Evolutionary conservation across 345 rosid genomes (phyloP), one percentile per base, ranked within the genome.

Genomic region (Arabidopsis thaliana): DNA sequence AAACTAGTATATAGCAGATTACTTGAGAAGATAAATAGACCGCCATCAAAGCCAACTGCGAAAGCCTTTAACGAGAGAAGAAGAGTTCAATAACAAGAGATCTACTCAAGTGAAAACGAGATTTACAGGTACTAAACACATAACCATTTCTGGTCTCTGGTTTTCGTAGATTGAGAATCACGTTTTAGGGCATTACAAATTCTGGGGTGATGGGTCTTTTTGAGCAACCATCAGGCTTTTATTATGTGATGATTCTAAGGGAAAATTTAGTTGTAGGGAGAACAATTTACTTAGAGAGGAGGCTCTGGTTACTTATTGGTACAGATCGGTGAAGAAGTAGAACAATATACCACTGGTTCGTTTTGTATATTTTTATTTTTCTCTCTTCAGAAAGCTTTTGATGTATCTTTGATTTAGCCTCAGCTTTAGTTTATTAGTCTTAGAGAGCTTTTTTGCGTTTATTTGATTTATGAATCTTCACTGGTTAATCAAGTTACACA

Each of bases 21-120:
- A 83, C 97, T 93, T 16, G 99, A 93, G 92, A 96, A 96, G 88
- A 96, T 96, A 78, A 93, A 96, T 71, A 90, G 97, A 80, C 97
- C 94, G 12, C 97, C 96, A 38, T 88, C 92, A 70, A 87, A 83
- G 80, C 85, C 86, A 72, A 80, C 80, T 25, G 59, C 72, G 65
- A 83, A 89, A 83, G 65, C 64, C 80, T 63, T 78, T 56, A 78
- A 81, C 72, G 87, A 77, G 76, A 76, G 82, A 32, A 82, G 80
- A 73, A 69, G 80, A 75, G 79, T 78, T 77, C 62, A 67, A 10
- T 81, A 79, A 36, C 84, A 85, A 83, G 53, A 50, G 56, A 14
- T 67, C 51, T 23, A 69, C 50, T 68, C 46, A 11, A 66, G 64
- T 71, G 36, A 7, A 63, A 69, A 55, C 13, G 49, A 45, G 60